Evolutionary conservation across 345 rosid species (phyloP).

Genomic region (Leavenworthia alabamica): DNA sequence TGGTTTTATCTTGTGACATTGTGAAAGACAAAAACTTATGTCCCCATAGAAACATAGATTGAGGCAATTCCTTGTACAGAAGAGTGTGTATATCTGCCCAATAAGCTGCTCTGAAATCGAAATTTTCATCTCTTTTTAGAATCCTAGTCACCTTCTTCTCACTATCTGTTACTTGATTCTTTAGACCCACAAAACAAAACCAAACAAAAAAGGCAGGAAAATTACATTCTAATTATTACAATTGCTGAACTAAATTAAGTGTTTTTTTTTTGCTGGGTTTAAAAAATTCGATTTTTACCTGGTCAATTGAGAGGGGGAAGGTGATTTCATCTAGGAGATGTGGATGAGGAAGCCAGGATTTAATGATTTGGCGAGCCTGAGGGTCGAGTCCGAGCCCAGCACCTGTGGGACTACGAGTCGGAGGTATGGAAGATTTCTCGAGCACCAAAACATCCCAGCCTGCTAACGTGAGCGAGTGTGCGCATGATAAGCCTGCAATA

Average conservation of each 20-base stretch:
- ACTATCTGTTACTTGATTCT: constrained; percentile 52
- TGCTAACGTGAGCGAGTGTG: constrained; percentile 52
- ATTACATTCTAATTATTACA: background rate
- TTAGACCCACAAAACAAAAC: background rate
- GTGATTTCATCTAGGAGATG: constrained; percentile 41
- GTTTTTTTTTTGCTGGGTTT: background rate
- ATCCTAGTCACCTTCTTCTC: constrained; percentile 31
- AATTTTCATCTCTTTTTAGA: constrained; percentile 58
- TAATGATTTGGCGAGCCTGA: constrained; percentile 40
- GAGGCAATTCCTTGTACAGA: constrained; percentile 41
- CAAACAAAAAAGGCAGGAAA: background rate
- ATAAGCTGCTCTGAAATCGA: constrained; percentile 68
- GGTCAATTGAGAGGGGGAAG: constrained; percentile 52
- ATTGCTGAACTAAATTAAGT: background rate
- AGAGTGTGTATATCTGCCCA: constrained; percentile 74
- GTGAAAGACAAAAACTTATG: constrained; percentile 51
- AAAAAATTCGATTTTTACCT: constrained; percentile 19
- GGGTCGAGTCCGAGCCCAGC: constrained; percentile 70
- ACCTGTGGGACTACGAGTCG: constrained; percentile 67
- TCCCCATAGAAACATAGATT: constrained; percentile 53
- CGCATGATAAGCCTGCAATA: constrained; percentile 72
- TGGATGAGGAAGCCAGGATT: constrained; percentile 51
- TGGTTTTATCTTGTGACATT: constrained; percentile 36
- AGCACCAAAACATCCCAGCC: constrained; percentile 63
- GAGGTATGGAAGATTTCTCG: constrained; percentile 57